Conservation (phyloP, 2,329 filamentous ascomycete genomes). For the Apiospora arundinis region DNA sequence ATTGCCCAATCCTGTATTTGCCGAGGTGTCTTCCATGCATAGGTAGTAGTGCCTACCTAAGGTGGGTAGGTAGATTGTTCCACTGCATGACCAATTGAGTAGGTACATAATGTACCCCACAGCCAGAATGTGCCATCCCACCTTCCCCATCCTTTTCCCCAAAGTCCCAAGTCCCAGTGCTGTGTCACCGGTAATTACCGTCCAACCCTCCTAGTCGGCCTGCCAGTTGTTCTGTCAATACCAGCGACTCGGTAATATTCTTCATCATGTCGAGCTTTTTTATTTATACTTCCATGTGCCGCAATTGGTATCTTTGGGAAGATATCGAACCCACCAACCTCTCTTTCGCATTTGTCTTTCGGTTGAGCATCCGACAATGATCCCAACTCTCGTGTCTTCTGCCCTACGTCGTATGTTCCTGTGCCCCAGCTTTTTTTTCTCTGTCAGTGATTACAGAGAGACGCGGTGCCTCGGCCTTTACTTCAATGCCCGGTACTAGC, state of each 20-base stretch:
- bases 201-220: not conserved
- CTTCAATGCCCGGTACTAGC: conserved; percentile 3
- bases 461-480: not conserved
- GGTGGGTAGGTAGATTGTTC: not conserved
- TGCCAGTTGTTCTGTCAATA: not conserved
- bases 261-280: not conserved
- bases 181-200: conserved; percentile 6
- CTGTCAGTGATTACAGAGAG: not conserved
- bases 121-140: not conserved
- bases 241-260: not conserved
- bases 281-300: too few species aligned
- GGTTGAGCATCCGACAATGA: not conserved
- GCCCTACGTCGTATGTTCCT: not conserved
- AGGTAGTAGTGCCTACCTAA: too few species aligned
- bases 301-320: not conserved
- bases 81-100: not conserved
- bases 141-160: not conserved
- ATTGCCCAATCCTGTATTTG: too few species aligned
- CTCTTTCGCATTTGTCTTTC: not conserved
- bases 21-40: too few species aligned
- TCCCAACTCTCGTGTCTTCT: not conserved
- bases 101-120: too few species aligned
- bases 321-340: too few species aligned
- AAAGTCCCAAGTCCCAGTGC: not conserved
- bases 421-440: not conserved